Evolutionary conservation across 495 filamentous ascomycete species (phyloP), one percentile per base, ranked within the genome.

Genomic region (Tuber umbilicatum): DNA sequence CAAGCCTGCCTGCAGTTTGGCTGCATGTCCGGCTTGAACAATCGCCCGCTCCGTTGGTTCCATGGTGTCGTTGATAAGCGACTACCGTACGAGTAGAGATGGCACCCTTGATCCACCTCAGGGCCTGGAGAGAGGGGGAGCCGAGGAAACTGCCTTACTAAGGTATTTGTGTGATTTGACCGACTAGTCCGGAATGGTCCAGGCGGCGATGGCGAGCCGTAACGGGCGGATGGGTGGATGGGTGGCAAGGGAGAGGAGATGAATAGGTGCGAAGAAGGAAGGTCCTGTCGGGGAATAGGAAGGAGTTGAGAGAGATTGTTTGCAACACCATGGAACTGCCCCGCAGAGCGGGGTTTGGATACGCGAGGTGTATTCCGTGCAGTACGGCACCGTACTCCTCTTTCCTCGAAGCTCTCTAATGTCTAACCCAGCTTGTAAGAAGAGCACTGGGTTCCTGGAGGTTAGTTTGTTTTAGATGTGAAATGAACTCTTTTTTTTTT

Each of bases 311-410:
- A 64, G 2, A 64, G 55, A 27, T 16, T 64, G n/a, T 31, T 31
- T 31, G 55, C 55, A 31, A 77, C 77, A 75, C 77, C 75, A 74
- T 72, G 69, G 74, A 74, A 74, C 75, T 70, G 72, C 77, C 77
- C 77, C 77, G 69, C 71, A 79, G 69, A 72, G 73, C 70, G 75
- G 75, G 75, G 75, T 47, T 41, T 72, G 38, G 27, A 70, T 70
- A 72, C 69, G 70, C 73, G 70, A 72, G n/a, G 31, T 31, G 55
- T 77, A 77, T 77, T 76, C 71, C 47, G 72, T 79, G 77, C 77
- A 79, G 75, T 70, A n/a, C 45, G 39, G 5, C 10, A 40, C 39
- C 19, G 17, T 45, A 19, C 45, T 55, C 47, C 23, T 27, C 12
- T 27, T 55, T 55, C 7, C 23, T 27, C 47, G 27, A 64, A 64